A percentile compares a stretch with the other conserved stretches of the same genome.
phyloP scores from a whole-genome alignment of 495 filamentous ascomycete species.

The Penicillium bialowiezense region DNA sequence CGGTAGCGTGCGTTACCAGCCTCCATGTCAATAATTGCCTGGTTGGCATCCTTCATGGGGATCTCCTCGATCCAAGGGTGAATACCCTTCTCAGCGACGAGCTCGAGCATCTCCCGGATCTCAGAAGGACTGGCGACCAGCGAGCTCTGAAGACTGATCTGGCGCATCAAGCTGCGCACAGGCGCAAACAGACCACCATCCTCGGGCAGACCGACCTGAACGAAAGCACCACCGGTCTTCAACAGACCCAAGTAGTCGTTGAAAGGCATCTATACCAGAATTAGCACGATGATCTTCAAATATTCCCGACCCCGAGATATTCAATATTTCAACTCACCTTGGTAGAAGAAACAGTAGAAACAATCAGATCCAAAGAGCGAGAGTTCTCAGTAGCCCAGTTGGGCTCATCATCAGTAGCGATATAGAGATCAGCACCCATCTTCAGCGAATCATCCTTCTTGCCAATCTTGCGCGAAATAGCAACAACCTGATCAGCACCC shows the following conservation, averaged over 20 bases:
- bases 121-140: slow-evolving; percentile 68
- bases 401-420: slow-evolving; percentile 78
- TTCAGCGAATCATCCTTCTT: slow-evolving; percentile 72
- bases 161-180: slow-evolving; percentile 63
- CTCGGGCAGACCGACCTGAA: slow-evolving; percentile 76
- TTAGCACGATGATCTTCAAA: too few species aligned
- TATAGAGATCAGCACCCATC: slow-evolving; percentile 62
- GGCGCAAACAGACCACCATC: slow-evolving; percentile 61
- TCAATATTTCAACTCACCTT: slow-evolving; percentile 49
- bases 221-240: slow-evolving; percentile 64
- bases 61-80: slow-evolving; percentile 70
- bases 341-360: slow-evolving; percentile 72
- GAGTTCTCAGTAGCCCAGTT: slow-evolving; percentile 67
- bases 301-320: too few species aligned
- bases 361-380: slow-evolving; percentile 72
- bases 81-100: slow-evolving; percentile 70
- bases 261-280: slow-evolving; percentile 61
- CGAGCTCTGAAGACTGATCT: slow-evolving; percentile 67
- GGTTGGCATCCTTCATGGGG: slow-evolving; percentile 73
- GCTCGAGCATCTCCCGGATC: slow-evolving; percentile 77
- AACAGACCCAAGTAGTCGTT: slow-evolving; percentile 66
- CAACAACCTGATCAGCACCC: slow-evolving; percentile 73
- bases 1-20: slow-evolving; percentile 70
- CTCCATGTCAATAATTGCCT: slow-evolving; percentile 67
- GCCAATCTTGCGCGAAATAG: slow-evolving; percentile 63